phyloP scores from a whole-genome alignment of 345 rosid genomes.

The Camelina sativa region DNA sequence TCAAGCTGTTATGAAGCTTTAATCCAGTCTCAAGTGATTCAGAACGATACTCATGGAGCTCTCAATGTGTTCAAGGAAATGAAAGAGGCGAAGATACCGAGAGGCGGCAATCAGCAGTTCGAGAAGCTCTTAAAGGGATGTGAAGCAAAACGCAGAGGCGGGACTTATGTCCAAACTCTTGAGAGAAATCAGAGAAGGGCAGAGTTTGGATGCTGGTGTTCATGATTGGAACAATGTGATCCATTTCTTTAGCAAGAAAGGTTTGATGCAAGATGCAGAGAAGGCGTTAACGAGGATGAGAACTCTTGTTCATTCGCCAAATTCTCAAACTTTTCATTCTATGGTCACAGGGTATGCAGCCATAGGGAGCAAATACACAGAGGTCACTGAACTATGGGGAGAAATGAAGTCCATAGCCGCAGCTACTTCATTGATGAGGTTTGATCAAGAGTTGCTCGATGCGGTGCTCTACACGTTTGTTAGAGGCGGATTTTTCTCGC shows the following conservation, averaged over 20 bases:
- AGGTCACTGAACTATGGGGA: slow-evolving; percentile 96
- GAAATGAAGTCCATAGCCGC: slow-evolving; percentile 88
- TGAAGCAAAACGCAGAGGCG: slow-evolving; percentile 61
- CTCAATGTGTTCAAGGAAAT: slow-evolving; percentile 76
- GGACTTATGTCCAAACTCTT: slow-evolving; percentile 87
- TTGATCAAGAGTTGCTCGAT: slow-evolving; percentile 95
- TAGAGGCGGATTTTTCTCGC: slow-evolving; percentile 79
- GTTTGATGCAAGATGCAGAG: slow-evolving; percentile 94
- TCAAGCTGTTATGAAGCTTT: slow-evolving; percentile 74
- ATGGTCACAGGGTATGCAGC: slow-evolving; percentile 95
- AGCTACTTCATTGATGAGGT: slow-evolving; percentile 64
- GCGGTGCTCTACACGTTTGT: slow-evolving; percentile 87
- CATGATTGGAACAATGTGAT: slow-evolving; percentile 94
- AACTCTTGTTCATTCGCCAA: slow-evolving; percentile 79
- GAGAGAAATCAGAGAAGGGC: slow-evolving; percentile 80
- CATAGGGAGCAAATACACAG: slow-evolving; percentile 77
- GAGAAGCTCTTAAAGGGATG: slow-evolving; percentile 74
- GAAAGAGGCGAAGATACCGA: slow-evolving; percentile 70
- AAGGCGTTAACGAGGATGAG: slow-evolving; percentile 87
- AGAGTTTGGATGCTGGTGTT: slow-evolving; percentile 69
- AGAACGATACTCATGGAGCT: slow-evolving; percentile 76
- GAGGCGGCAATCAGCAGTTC: slow-evolving; percentile 62
- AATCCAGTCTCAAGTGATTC: slow-evolving; percentile 63
- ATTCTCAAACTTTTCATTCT: slow-evolving; percentile 94
- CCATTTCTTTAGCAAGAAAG: slow-evolving; percentile 87